These are phyloP conservation scores for Sphenostylis stenocarpa DNA, from an alignment of 306 rosid genomes.

Conservation along the genomic window DNA sequence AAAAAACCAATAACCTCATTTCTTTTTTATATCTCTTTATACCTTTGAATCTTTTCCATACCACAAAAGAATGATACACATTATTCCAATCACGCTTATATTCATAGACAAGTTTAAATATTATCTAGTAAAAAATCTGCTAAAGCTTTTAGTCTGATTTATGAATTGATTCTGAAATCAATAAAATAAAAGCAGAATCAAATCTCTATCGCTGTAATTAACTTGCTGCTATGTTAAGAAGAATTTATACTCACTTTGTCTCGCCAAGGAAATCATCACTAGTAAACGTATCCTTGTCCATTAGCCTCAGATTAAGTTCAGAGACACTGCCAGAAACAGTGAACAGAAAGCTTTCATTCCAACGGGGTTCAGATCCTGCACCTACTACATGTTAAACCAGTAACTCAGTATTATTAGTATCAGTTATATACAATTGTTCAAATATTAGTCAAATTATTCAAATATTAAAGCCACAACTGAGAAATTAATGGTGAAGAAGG, in stretches of 20 bases:
- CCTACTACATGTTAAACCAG: not conserved
- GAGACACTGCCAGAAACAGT: conserved; percentile 36
- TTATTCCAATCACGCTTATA: too few relatives aligned
- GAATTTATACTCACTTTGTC: conserved; percentile 30
- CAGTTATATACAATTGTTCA: too few relatives aligned
- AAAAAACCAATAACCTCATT: too few relatives aligned
- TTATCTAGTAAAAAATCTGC: too few relatives aligned
- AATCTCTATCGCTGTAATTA: too few relatives aligned
- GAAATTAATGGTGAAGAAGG: not conserved
- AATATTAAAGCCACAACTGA: not conserved
- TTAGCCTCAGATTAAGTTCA: conserved; percentile 39
- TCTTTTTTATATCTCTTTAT: not conserved
- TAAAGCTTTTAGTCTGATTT: not conserved
- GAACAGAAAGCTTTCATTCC: conserved; percentile 51
- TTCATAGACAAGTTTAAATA: too few relatives aligned
- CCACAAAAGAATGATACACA: too few relatives aligned
- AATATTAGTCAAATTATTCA: too few relatives aligned
- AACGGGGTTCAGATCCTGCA: conserved; percentile 41
- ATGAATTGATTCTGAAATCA: not conserved
- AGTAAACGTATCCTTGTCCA: conserved; percentile 38
- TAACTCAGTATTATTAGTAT: too few relatives aligned
- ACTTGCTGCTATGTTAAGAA: not conserved
- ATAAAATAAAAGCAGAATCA: too few relatives aligned
- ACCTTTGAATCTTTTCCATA: too few relatives aligned
- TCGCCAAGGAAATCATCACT: conserved; percentile 46